Conservation (phyloP, 2,329 filamentous ascomycete genomes). For the Bisporella sp. region DNA sequence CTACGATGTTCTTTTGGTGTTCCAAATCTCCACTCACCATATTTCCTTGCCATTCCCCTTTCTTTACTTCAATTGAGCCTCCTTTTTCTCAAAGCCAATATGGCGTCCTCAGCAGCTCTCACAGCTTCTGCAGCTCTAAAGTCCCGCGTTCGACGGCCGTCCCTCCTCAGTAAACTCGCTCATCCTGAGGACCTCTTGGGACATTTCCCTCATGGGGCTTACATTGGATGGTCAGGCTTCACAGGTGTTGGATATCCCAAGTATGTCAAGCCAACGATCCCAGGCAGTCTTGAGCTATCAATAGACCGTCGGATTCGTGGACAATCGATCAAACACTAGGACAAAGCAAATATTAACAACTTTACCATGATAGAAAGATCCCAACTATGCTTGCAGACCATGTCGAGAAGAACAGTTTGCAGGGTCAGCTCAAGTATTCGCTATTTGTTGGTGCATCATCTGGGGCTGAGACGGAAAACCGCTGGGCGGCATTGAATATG, state of each 20-base stretch:
- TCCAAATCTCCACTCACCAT: too few relatives aligned
- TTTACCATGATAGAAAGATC: slow-evolving; percentile 53
- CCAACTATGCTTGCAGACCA: slow-evolving; percentile 80
- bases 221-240: slow-evolving; percentile 87
- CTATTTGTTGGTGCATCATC: slow-evolving; percentile 88
- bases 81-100: neutral
- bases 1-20: too few relatives aligned
- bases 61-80: too few relatives aligned
- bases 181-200: slow-evolving; percentile 73
- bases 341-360: too few relatives aligned
- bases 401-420: slow-evolving; percentile 77
- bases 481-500: slow-evolving; percentile 87
- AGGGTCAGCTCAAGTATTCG: slow-evolving; percentile 79
- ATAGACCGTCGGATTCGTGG: too few relatives aligned
- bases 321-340: too few relatives aligned
- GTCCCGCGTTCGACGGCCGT: slow-evolving; percentile 67
- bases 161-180: slow-evolving; percentile 73
- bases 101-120: slow-evolving; percentile 20
- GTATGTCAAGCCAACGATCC: slow-evolving; percentile 37
- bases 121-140: slow-evolving; percentile 49
- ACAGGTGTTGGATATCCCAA: slow-evolving; percentile 88
- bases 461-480: slow-evolving; percentile 79
- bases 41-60: too few relatives aligned
- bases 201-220: slow-evolving; percentile 77
- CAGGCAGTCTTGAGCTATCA: too few relatives aligned